Base-by-base conservation (phyloP, 2,329 filamentous ascomycete genomes). In the Xylariaceae sp. region DNA sequence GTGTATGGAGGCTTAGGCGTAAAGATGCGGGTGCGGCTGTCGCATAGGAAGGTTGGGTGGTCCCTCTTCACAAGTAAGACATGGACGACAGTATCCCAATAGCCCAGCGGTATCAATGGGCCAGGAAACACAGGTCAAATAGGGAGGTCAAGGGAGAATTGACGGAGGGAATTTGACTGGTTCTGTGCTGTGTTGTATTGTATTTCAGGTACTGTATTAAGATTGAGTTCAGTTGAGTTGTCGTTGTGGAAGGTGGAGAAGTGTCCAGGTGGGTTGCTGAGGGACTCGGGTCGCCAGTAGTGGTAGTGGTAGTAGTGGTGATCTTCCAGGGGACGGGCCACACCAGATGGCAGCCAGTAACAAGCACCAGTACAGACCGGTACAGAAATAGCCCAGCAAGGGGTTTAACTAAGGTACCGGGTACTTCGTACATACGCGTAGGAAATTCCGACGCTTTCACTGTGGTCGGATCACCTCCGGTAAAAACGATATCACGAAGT, bases 191-290 rank as follows among this genome's bases (percentile, higher is more conserved):
- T 9, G 9, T 4, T 26, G 23, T 4, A 26, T 26, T 37, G 32
- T 37, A 37, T 37, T n/a, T n/a, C n/a, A n/a, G n/a, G n/a, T n/a
- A n/a, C n/a, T 37, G 54, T 52, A 62, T 57, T 44, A 52, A 48
- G 37, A 48, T 52, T 49, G 57, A 58, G 56, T 56, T 12, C 9
- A 56, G 57, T 60, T 63, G 64, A 60, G 63, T 64, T 60, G 65
- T 65, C 52, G 65, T 65, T 63, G 60, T 65, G 63, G 61, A 67
- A 65, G 60, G 65, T 67, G 66, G 65, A 67, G 65, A 67, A 66
- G 54, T 54, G 19, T 21, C 18, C 29, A 54, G 54, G 47, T 52
- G 53, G 50, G 56, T 45, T 40, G 50, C 53, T 59, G 55, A 62
- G 59, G 56, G 59, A 62, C 50, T 62, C 60, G 52, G 32, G 9